Evolutionary conservation across 768 basidiomycete species (phyloP), one percentile per base, ranked within the genome.

Genomic region (Astraeus odoratus): DNA sequence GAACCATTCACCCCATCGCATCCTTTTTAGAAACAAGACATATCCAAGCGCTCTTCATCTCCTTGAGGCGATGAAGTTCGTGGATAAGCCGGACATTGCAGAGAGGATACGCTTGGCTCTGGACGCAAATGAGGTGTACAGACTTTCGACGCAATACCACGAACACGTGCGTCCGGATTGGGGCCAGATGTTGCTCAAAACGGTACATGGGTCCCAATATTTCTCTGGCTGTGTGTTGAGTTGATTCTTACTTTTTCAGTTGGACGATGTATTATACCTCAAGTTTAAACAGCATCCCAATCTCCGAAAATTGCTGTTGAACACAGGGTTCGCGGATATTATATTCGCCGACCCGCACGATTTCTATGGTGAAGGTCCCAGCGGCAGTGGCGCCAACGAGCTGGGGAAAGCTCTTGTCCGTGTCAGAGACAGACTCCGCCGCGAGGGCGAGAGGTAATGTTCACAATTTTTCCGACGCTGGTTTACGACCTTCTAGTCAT

Each of bases 21-120:
- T 91, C 18, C 44, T 78, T 43, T 81, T 78, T 59, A 59, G 69
- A 27, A 69, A 76, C 25, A 67, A 66, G 43, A 60, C 63, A 33
- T 91, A 81, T 52, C 83, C 83, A 2, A 83, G 78, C 2, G 87
- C 82, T 8, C 61, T 80, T 53, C 87, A 90, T 52, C 70, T 90
- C n/a, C 74, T 78, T 43, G 85, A 90, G 61, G 85, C 86, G 8
- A 67, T 84, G 56, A 84, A 84, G 58, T 90, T 79, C 59, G 55
- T 78, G 29, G 59, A 67, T 18, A 66, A 68, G 3, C 76, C 75
- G 0, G 72, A 75, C 0, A 52, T 83, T 15, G 78, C 78, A 9
- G 79, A 85, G 44, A 53, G 55, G 23, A 81, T 89, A 45, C 70
- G 83, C 42, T 54, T 48, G 10, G 66, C 65, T 47, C 56, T 55